A percentile compares a stretch with the other conserved stretches of the same genome.
These are phyloP conservation scores for Pseudomonodictys pantanalensis DNA, from an alignment of 495 filamentous ascomycete genomes.

Conservation along the genomic window DNA sequence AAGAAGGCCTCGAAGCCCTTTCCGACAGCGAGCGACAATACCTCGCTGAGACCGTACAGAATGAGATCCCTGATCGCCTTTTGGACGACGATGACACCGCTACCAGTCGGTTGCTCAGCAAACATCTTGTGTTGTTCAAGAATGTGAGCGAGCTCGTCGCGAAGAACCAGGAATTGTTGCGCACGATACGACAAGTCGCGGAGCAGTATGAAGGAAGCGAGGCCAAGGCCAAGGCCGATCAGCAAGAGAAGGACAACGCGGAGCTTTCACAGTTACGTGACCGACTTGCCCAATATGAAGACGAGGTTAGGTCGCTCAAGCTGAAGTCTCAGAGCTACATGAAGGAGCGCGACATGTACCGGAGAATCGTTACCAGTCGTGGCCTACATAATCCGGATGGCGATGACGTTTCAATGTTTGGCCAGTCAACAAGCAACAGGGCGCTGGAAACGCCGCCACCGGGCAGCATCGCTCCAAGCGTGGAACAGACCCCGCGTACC, in stretches of 20 bases:
- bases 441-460: constrained; percentile 46
- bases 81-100: constrained; percentile 66
- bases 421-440: constrained; percentile 55
- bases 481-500: constrained; percentile 43
- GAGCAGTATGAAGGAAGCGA: constrained; percentile 90
- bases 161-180: constrained; percentile 79
- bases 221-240: constrained; percentile 63
- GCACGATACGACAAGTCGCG: constrained; percentile 75
- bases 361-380: constrained; percentile 78
- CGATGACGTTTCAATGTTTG: constrained; percentile 64
- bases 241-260: constrained; percentile 67
- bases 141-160: constrained; percentile 80
- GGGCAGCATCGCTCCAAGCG: constrained; percentile 40
- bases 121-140: constrained; percentile 77
- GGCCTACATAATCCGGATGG: constrained; percentile 59
- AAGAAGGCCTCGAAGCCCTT: constrained; percentile 73
- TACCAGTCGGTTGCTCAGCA: constrained; percentile 82
- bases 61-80: constrained; percentile 58
- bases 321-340: constrained; percentile 86
- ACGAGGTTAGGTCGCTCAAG: constrained; percentile 75
- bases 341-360: constrained; percentile 94
- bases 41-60: constrained; percentile 70
- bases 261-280: constrained; percentile 68
- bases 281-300: constrained; percentile 57
- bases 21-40: constrained; percentile 60